Conservation (phyloP, 805 yeast genomes). For the Vanderwaltozyma tropicalis region DNA sequence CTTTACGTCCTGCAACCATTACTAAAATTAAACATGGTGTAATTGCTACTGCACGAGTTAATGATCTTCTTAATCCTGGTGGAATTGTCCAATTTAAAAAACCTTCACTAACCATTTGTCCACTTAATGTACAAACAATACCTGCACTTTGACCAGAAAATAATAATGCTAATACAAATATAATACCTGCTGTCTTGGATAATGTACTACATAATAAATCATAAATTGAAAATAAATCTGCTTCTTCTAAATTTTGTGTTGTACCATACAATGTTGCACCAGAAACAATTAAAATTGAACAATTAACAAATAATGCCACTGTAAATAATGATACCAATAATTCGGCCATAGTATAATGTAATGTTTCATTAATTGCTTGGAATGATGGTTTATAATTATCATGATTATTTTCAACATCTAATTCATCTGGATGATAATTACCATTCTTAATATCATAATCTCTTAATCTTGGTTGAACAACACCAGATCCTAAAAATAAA, state of each 20-base stretch:
- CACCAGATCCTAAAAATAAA: slow-evolving; percentile 75
- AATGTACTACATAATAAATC: slow-evolving; percentile 49
- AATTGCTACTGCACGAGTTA: slow-evolving; percentile 77
- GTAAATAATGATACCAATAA: slow-evolving; percentile 73
- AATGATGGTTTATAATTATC: slow-evolving; percentile 63
- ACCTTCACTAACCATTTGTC: slow-evolving; percentile 92
- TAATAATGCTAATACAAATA: slow-evolving; percentile 76
- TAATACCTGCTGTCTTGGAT: slow-evolving; percentile 69
- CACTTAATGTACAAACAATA: slow-evolving; percentile 87
- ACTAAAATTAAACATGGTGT: slow-evolving; percentile 77
- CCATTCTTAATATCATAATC: slow-evolving; percentile 70
- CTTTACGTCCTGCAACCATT: slow-evolving; percentile 67
- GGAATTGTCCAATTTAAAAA: slow-evolving; percentile 71
- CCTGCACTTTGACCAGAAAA: slow-evolving; percentile 91
- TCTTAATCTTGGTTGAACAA: slow-evolving; percentile 75
- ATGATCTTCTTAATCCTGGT: slow-evolving; percentile 69
- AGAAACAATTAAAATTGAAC: slow-evolving; percentile 81
- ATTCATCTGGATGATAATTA: slow-evolving; percentile 35
- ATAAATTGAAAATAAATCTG: slow-evolving; percentile 77
- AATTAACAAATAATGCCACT: slow-evolving; percentile 82
- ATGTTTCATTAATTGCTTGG: slow-evolving; percentile 70
- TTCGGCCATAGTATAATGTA: slow-evolving; percentile 76
- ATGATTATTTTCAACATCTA: slow-evolving; percentile 30
- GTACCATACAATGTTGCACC: slow-evolving; percentile 70
- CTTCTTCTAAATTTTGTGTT: slow-evolving; percentile 50